Evolutionary conservation across 441 rosid genomes (phyloP), one percentile per base, ranked within the genome.

Genomic region (Gossypium davidsonii): DNA sequence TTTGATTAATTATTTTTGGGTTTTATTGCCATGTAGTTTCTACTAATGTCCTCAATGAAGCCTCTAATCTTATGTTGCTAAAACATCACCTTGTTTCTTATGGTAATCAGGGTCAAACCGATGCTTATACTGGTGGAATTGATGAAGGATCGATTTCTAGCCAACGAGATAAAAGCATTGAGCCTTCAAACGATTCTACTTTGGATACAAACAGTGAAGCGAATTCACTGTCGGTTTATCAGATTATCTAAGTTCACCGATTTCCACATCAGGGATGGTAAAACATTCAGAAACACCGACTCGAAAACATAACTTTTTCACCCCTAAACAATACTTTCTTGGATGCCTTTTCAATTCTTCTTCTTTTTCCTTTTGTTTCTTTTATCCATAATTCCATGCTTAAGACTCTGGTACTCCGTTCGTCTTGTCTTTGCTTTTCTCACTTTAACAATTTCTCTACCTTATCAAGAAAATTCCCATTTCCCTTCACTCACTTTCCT

Each of bases 221-320:
- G 39, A 84, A 63, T 8, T 56, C 71, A 8, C 55, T 85, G 37
- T 72, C 58, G 1, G 21, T 76, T 63, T 68, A 11, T 73, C 79
- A 56, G 71, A n/a, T 44, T 74, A 74, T 76, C 88, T 77, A 78
- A 60, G n/a, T 26, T 67, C 91, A 61, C 49, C 80, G n/a, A 67
- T 44, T 62, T 71, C 85, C 34, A 21, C 72, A 53, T 51, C 77
- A 28, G 75, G 71, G 52, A 61, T 70, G 11, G 81, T 59, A 74
- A 87, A 73, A 69, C 56, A 74, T n/a, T 67, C 76, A 23, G 73
- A 75, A 34, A 74, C 49, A 21, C 67, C 0, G 28, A 37, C 72
- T 39, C 55, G 15, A 4, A 39, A 49, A 26, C 70, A 14, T 53
- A 83, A 78, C 20, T 34, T 77, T 46, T 71, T 86, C 71, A 84